Base-by-base conservation (phyloP, 1,284 basidiomycete genomes). In the Schizopora paradoxa region DNA sequence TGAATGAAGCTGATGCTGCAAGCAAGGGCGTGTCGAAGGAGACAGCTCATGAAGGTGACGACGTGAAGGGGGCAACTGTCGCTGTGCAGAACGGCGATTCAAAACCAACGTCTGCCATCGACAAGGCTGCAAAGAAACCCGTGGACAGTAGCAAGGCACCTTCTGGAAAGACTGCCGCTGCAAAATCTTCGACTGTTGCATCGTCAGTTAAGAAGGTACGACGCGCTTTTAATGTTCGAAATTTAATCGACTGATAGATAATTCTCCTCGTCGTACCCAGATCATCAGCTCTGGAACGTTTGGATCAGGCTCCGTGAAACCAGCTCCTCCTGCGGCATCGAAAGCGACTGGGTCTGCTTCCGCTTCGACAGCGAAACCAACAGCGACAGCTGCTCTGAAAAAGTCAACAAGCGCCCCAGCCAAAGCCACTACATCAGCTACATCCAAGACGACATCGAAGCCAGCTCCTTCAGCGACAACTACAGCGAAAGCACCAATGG, bases 231-330 rank as follows among this genome's bases (percentile, higher is more conserved):
- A 42, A 41, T 56, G 37, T 46, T 18, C 29, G 11, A 22, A 25
- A 26, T n/a, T 37, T 29, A 47, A 27, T 23, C 27, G 28, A 46
- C 23, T 37, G 21, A 26, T 23, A 28, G 35, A 23, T 43, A 33
- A 38, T 43, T 39, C 29, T 41, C 26, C 36, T 18, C 26, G 16
- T 19, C 16, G 16, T 38, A 29, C 8, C 29, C 19, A 87, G 84
- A 72, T 83, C 51, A 67, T 82, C 55, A 79, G 67, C 62, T 77
- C 80, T 49, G 77, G 81, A 54, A 83, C 80, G 53, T 81, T 82
- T 68, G 77, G 79, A 52, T 58, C 73, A 58, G 77, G 79, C 50
- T 56, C 69, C 49, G 66, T 72, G 44, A 86, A 79, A 62, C 55
- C 74, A 53, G 60, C 69, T 41, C 61, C 70, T 49, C 55, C 73